Percentiles rank a stretch among this genome's conserved stretches.
Conservation (phyloP, 768 basidiomycete species). For the Auriscalpium vulgare region DNA sequence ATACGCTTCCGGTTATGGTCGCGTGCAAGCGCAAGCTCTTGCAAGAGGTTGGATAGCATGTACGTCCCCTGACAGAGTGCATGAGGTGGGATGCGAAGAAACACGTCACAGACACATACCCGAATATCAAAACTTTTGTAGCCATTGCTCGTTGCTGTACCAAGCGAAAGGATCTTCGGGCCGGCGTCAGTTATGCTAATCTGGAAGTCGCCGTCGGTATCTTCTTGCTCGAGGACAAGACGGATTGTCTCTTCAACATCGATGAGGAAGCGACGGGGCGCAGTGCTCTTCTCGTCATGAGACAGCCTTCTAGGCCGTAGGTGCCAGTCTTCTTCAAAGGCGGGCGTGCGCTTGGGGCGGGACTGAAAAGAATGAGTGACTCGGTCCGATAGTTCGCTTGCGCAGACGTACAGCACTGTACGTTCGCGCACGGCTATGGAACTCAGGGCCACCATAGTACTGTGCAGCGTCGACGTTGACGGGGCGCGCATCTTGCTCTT, state of each 20-base stretch:
- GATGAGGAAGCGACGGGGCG: constrained; percentile 85
- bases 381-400: neutral
- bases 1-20: constrained; percentile 95
- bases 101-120: constrained; percentile 35
- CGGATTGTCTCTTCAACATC: constrained; percentile 98
- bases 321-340: constrained; percentile 74
- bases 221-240: constrained; percentile 93
- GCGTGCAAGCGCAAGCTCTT: constrained; percentile 93
- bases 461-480: constrained; percentile 64
- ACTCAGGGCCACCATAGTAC: constrained; percentile 78
- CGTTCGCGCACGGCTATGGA: constrained; percentile 75
- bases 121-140: constrained; percentile 97
- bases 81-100: constrained; percentile 7
- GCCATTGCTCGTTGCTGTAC: constrained; percentile 95
- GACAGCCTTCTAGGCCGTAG: constrained; percentile 73
- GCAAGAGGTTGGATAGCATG: constrained; percentile 98
- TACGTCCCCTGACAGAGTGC: constrained; percentile 73
- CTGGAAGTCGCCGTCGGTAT: constrained; percentile 94
- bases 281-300: constrained; percentile 84
- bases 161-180: constrained; percentile 91
- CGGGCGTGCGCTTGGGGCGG: constrained; percentile 54
- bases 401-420: constrained; percentile 66
- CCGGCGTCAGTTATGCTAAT: constrained; percentile 95
- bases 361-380: constrained; percentile 11
- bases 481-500: constrained; percentile 40